A percentile compares a stretch with the other conserved stretches of the same genome.
Evolutionary conservation across 768 basidiomycete species (phyloP).

Genomic region (Lepiota subincarnata): DNA sequence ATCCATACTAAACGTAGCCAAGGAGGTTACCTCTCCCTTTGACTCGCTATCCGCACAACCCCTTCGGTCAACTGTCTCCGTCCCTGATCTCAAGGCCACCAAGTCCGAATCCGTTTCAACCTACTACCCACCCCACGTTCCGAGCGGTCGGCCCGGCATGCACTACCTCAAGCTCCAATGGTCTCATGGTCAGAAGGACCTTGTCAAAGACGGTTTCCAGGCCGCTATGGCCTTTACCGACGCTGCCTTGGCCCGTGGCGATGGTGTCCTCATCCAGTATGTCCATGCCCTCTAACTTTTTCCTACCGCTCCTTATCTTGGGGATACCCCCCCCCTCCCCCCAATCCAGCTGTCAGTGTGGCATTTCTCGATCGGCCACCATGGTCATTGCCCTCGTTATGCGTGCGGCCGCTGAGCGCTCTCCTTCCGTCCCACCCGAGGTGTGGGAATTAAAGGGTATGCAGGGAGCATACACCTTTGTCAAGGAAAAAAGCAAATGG

Average conservation of each 20-base stretch:
- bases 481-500: slow-evolving; percentile 85
- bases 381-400: slow-evolving; percentile 89
- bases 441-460: slow-evolving; percentile 80
- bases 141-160: slow-evolving; percentile 71
- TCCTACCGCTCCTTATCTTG: slow-evolving; percentile 13
- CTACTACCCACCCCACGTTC: slow-evolving; percentile 63
- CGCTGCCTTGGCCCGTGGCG: slow-evolving; percentile 66
- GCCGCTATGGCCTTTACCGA: slow-evolving; percentile 81
- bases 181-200: slow-evolving; percentile 92
- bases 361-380: slow-evolving; percentile 88
- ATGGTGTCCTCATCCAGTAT: slow-evolving; percentile 82
- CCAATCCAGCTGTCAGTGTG: slow-evolving; percentile 85
- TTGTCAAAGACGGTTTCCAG: slow-evolving; percentile 75
- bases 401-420: slow-evolving; percentile 77
- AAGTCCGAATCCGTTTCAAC: slow-evolving; percentile 39
- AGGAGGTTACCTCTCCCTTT: slow-evolving; percentile 79
- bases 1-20: slow-evolving; percentile 87
- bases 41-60: slow-evolving; percentile 44
- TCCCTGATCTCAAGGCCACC: slow-evolving; percentile 51
- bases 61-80: slow-evolving; percentile 60
- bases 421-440: slow-evolving; percentile 63
- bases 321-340: too few species aligned
- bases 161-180: slow-evolving; percentile 87
- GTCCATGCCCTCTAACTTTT: slow-evolving; percentile 30
- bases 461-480: slow-evolving; percentile 87